Percentiles rank a stretch among this genome's conserved stretches.
Conservation (phyloP, 1,284 basidiomycete genomes). For the Boletus sp. region DNA sequence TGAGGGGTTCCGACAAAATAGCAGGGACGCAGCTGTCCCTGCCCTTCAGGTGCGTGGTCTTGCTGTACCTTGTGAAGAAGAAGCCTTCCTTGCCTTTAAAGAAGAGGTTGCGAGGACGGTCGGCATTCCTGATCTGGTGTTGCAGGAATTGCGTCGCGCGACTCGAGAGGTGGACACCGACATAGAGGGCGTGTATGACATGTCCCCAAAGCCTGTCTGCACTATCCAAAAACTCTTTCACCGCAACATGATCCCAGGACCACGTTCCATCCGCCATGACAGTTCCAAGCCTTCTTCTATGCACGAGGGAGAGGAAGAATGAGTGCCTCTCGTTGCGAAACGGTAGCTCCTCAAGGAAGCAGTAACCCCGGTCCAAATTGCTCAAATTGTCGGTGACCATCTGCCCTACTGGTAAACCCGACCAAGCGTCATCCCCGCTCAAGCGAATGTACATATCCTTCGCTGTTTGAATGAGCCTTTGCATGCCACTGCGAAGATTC, state of each 20-base stretch:
- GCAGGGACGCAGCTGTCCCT: constrained; percentile 10
- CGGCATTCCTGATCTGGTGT: constrained; percentile 6
- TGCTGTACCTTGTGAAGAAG: constrained; percentile 12
- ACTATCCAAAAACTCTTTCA: neutral
- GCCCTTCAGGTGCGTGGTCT: constrained; percentile 12
- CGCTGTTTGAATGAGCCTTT: neutral
- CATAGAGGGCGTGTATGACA: constrained; percentile 5
- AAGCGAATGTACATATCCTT: constrained; percentile 4
- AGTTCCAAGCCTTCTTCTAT: constrained; percentile 1
- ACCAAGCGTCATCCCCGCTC: constrained; percentile 2
- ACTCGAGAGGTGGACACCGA: constrained; percentile 6
- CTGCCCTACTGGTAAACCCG: neutral
- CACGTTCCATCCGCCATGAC: neutral
- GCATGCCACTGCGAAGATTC: neutral
- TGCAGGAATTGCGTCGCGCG: constrained; percentile 6
- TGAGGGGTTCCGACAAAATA: neutral
- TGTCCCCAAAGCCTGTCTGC: constrained; percentile 12
- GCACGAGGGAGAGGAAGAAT: constrained; percentile 3
- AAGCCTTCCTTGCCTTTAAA: constrained; percentile 10
- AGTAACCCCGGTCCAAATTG: neutral
- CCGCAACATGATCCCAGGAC: neutral
- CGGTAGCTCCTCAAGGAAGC: constrained; percentile 2
- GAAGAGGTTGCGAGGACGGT: constrained; percentile 2
- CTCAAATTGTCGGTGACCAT: constrained; percentile 1
- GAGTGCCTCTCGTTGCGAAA: neutral